Evolutionary conservation across 129 eudicot genomes (phyloP).

Genomic region (Flaveria linearis): DNA sequence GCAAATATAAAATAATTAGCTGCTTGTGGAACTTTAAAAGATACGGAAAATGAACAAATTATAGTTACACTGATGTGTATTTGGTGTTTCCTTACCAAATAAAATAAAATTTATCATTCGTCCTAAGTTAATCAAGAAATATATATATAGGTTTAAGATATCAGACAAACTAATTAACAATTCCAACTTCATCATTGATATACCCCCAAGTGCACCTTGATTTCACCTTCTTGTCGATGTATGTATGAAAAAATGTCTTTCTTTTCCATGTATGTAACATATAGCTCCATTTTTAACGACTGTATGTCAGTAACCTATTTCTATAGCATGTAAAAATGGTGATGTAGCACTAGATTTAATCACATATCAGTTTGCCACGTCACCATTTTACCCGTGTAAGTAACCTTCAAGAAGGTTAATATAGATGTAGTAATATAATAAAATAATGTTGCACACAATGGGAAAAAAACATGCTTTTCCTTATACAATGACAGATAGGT

Average conservation of each 20-base stretch:
- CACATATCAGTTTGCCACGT: neutral
- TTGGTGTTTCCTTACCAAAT: neutral
- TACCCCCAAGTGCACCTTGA: neutral
- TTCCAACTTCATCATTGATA: neutral
- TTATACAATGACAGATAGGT: neutral
- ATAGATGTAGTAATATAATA: neutral
- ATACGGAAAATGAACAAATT: neutral
- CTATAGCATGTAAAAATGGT: conserved; percentile 6
- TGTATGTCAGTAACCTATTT: conserved; percentile 5
- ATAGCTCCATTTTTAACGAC: neutral
- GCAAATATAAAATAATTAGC: neutral
- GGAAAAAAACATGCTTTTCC: neutral
- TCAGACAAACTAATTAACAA: neutral
- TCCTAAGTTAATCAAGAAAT: neutral
- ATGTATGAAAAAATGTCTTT: neutral
- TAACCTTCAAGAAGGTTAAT: conserved; percentile 1
- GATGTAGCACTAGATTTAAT: neutral
- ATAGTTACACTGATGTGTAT: conserved; percentile 7
- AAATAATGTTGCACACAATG: neutral
- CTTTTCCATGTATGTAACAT: no score
- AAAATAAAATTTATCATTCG: neutral
- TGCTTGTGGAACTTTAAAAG: conserved; percentile 17
- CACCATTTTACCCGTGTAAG: neutral
- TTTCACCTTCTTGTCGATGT: neutral
- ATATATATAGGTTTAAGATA: neutral